Conservation (phyloP, 352 stramenopile species). For the Pythium coloratum region DNA sequence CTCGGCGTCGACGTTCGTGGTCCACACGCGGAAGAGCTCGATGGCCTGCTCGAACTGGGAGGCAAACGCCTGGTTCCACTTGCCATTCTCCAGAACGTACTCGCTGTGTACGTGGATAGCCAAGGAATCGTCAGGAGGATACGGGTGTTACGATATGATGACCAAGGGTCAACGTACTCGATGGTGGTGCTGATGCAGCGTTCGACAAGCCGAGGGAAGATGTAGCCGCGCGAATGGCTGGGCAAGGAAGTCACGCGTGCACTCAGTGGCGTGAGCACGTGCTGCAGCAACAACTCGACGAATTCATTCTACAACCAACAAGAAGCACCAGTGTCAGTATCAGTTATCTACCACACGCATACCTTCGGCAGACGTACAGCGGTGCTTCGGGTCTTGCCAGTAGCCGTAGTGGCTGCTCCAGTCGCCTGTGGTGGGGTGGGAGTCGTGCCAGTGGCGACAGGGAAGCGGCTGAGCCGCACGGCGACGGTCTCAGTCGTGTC, state of each 20-base stretch:
- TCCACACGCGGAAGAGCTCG: slow-evolving; percentile 48
- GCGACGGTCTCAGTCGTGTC: slow-evolving; percentile 49
- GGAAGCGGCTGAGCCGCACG: slow-evolving; percentile 32
- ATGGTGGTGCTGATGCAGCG: slow-evolving; percentile 56
- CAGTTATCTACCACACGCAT: slow-evolving; percentile 1
- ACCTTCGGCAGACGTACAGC: slow-evolving; percentile 4
- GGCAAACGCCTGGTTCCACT: slow-evolving; percentile 43
- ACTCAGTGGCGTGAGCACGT: slow-evolving; percentile 48
- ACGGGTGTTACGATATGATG: no score
- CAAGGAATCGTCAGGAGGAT: no score
- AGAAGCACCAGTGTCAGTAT: not conserved
- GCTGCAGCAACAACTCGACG: slow-evolving; percentile 48
- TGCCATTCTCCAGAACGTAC: slow-evolving; percentile 42
- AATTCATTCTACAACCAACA: slow-evolving; percentile 41
- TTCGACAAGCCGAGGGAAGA: slow-evolving; percentile 55
- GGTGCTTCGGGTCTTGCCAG: slow-evolving; percentile 2
- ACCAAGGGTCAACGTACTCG: slow-evolving; percentile 34
- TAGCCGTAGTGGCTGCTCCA: not conserved
- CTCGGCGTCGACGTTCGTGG: slow-evolving; percentile 45
- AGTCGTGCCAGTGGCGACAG: not conserved
- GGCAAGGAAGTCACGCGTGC: slow-evolving; percentile 40
- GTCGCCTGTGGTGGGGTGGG: not conserved
- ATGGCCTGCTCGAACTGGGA: slow-evolving; percentile 52
- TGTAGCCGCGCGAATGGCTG: slow-evolving; percentile 41
- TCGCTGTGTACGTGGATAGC: slow-evolving; percentile 23